A percentile compares a stretch with the other conserved stretches of the same genome.
These are phyloP conservation scores for Fragosphaeria purpurea DNA, from an alignment of 2,329 filamentous ascomycete species.

Conservation along the genomic window DNA sequence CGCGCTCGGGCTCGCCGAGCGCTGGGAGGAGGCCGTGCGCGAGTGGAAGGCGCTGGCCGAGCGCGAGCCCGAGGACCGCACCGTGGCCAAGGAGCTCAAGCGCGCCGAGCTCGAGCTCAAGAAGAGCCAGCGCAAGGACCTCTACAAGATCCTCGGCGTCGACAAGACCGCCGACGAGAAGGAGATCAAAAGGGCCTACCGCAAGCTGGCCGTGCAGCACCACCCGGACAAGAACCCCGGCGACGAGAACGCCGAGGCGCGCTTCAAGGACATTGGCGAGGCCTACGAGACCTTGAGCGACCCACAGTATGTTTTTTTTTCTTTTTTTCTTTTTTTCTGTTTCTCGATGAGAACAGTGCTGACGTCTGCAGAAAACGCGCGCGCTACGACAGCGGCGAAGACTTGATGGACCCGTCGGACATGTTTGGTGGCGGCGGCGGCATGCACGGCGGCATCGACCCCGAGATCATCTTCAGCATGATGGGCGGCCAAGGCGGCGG, in stretches of 20 bases:
- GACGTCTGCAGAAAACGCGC: slow-evolving; percentile 61
- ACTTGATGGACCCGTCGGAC: slow-evolving; percentile 78
- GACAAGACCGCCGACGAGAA: slow-evolving; percentile 74
- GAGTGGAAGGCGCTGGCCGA: slow-evolving; percentile 85
- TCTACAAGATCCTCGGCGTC: slow-evolving; percentile 93
- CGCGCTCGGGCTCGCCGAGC: slow-evolving; percentile 71
- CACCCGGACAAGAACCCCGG: slow-evolving; percentile 97
- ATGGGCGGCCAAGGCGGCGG: slow-evolving; percentile 58
- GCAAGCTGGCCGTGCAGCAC: slow-evolving; percentile 85
- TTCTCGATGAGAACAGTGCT: slow-evolving; percentile 17
- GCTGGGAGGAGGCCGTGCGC: slow-evolving; percentile 84
- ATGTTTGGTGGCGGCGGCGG: slow-evolving; percentile 66
- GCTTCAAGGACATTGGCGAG: slow-evolving; percentile 97
- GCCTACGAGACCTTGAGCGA: slow-evolving; percentile 95
- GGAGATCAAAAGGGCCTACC: slow-evolving; percentile 94
- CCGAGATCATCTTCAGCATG: slow-evolving; percentile 74
- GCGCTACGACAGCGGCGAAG: slow-evolving; percentile 84
- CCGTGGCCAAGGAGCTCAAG: slow-evolving; percentile 73
- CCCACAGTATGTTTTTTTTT: slow-evolving; percentile 59
- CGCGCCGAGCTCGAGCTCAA: slow-evolving; percentile 91
- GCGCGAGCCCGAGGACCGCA: slow-evolving; percentile 69
- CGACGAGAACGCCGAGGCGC: slow-evolving; percentile 71
- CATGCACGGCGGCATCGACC: slow-evolving; percentile 58
- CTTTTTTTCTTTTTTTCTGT: background rate
- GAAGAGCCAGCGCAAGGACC: slow-evolving; percentile 95